Evolutionary conservation across 257 asterid species (phyloP).

Genomic region (Osmanthus fragrans): DNA sequence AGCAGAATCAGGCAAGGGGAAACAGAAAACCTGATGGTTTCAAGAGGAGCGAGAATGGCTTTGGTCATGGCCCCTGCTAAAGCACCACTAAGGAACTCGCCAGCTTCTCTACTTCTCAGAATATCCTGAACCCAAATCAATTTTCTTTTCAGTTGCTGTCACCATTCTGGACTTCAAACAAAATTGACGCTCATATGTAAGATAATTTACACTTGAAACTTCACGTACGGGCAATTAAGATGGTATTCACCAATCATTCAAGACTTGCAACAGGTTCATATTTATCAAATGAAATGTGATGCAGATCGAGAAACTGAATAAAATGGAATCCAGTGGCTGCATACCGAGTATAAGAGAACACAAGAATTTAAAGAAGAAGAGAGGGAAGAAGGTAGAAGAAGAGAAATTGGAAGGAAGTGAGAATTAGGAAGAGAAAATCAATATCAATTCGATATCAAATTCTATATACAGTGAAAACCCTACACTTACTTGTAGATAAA

Average conservation of each 20-base stretch:
- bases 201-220: background rate
- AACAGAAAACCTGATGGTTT: slow-evolving; percentile 75
- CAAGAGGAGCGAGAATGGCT: slow-evolving; percentile 96
- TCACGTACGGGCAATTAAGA: slow-evolving; percentile 1
- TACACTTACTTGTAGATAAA: background rate
- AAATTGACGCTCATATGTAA: too few relatives aligned
- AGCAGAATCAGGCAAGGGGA: background rate
- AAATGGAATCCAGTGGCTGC: background rate
- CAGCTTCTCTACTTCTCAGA: slow-evolving; percentile 64
- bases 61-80: slow-evolving; percentile 97
- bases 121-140: slow-evolving; percentile 49
- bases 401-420: background rate
- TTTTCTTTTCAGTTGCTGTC: background rate
- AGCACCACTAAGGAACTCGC: slow-evolving; percentile 94
- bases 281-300: background rate
- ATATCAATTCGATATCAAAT: background rate
- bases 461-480: background rate
- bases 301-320: background rate
- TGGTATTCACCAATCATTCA: background rate
- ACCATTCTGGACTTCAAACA: slow-evolving; percentile 1
- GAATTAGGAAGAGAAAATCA: background rate
- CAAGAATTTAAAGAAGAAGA: background rate
- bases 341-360: background rate
- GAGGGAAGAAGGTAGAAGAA: background rate
- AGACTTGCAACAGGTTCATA: background rate